These are phyloP conservation scores for Leccinum fallax DNA, from an alignment of 1,284 basidiomycete genomes.

Conservation along the genomic window DNA sequence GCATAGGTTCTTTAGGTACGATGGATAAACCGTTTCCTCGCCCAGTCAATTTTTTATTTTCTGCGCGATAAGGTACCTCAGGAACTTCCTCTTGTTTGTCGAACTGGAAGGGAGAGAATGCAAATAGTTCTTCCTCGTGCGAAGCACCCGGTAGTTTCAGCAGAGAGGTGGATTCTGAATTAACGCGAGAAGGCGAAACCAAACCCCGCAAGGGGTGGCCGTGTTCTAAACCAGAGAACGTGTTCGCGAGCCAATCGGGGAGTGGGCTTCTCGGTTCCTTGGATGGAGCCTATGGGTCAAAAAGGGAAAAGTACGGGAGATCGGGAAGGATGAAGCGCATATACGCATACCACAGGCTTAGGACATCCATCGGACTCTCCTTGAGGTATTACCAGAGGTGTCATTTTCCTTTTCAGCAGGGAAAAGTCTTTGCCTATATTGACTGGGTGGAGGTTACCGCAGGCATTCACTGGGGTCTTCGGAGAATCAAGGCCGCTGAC, in stretches of 20 bases:
- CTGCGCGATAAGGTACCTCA: slow-evolving; percentile 5
- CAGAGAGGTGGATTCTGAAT: slow-evolving; percentile 3
- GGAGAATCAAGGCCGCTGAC: slow-evolving; percentile 44
- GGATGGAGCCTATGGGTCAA: slow-evolving; percentile 17
- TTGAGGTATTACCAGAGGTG: slow-evolving; percentile 11
- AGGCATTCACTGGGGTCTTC: slow-evolving; percentile 39
- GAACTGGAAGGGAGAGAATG: slow-evolving; percentile 33
- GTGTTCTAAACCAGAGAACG: slow-evolving; percentile 43
- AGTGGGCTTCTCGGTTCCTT: slow-evolving; percentile 30
- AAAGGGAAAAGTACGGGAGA: slow-evolving; percentile 19
- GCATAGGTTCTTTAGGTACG: not conserved
- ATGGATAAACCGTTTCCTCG: slow-evolving; percentile 4
- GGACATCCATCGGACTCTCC: slow-evolving; percentile 12
- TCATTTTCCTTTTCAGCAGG: slow-evolving; percentile 43
- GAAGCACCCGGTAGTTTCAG: slow-evolving; percentile 7
- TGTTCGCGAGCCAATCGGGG: slow-evolving; percentile 50
- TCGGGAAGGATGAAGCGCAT: slow-evolving; percentile 28
- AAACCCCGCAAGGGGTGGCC: slow-evolving; percentile 49
- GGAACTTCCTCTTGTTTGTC: slow-evolving; percentile 16
- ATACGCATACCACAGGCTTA: slow-evolving; percentile 35
- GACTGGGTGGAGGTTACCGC: slow-evolving; percentile 29
- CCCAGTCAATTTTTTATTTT: not conserved
- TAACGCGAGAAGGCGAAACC: slow-evolving; percentile 30
- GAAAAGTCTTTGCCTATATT: slow-evolving; percentile 44
- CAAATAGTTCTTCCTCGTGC: slow-evolving; percentile 29